Base-by-base conservation (phyloP, 371 early-diverging fungal genomes). In the Apophysomyces sp. region DNA sequence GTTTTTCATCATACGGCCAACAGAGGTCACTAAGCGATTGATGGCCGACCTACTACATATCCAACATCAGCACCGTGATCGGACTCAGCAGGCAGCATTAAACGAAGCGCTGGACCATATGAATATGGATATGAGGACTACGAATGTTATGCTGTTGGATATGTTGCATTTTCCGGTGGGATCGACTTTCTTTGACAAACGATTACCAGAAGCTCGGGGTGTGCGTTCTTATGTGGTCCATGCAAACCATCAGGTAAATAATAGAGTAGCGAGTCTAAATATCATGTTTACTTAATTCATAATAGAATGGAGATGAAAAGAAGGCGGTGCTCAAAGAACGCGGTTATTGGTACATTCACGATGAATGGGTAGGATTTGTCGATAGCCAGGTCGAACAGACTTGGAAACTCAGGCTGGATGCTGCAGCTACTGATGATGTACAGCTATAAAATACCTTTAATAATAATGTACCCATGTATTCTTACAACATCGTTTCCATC, bases 251-350 rank as follows among this genome's bases (percentile, higher is more conserved):
- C 21, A 64, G 68, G 77, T 75, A 78, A 59, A 52, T 29, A 16
- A 4, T 8, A 4, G 6, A 26, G 0, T 37, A 2, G 4, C 16
- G 32, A 55, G 49, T 4, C 16, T 44, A 2, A 11, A 8, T 30
- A 52, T 53, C 27, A 12, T 16, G 4, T 24, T 16, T 34, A 13
- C 39, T 18, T 16, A 12, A 5, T 40, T 55, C n/a, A n/a, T n/a
- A n/a, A n/a, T 61, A 72, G 73, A 65, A 71, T 57, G 84, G 77
- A 21, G 86, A 86, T 57, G 79, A 74, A 12, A 86, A 85, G 66
- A 82, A 82, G 49, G 41, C 59, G 16, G 64, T 62, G 44, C 53
- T 77, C 24, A 53, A 62, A 13, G 62, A 62, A n/a, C 53, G 54
- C 36, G 58, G 66, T 5, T 37, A 67, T 27, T 79, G 79, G 79